Base-by-base conservation (phyloP, 768 basidiomycete species). In the Lactifluus volemus region DNA sequence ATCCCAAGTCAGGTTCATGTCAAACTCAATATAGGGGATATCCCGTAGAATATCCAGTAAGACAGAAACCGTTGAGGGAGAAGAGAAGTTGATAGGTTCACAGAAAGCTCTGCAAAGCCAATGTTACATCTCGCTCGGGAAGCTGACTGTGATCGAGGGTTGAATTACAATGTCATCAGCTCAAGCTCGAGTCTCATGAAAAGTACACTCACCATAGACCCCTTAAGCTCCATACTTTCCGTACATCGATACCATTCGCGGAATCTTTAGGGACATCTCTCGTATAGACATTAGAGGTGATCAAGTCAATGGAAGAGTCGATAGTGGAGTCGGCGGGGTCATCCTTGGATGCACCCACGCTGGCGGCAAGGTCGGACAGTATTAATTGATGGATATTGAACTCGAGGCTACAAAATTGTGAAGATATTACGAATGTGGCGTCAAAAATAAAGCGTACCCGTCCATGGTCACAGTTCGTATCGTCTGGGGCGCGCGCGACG, bases 61-160 rank as follows among this genome's bases (percentile, higher is more conserved):
- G 7, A 81, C 78, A 4, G 81, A 77, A 48, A 89, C 77, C 32
- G 79, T 79, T n/a, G 74, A 11, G 69, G 70, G 34, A 87, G 77
- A 65, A 82, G 79, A 7, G 71, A 68, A 42, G 83, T 75, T 0
- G 86, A 78, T 62, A 86, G 80, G 68, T 84, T 84, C 57, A 84
- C 73, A 17, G 89, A 81, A 55, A 92, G 78, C 68, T 92, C 85
- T 41, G 87, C 89, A 65, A 92, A 93, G 2, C 89, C 89, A 62
- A 91, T 86, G 64, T 88, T 88, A 73, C 85, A 89, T 65, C 89
- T 88, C 14, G 85, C 82, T 57, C 83, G 77, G 3, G 87, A 85
- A 11, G 83, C 81, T 19, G 87, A 75, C 91, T 93, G 17, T 19
- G 21, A 6, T 10, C 2, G 12, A 52, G 15, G 15, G 29, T 57